phyloP scores from a whole-genome alignment of 176 grass and related monocot genomes.

The Puya raimondii region DNA sequence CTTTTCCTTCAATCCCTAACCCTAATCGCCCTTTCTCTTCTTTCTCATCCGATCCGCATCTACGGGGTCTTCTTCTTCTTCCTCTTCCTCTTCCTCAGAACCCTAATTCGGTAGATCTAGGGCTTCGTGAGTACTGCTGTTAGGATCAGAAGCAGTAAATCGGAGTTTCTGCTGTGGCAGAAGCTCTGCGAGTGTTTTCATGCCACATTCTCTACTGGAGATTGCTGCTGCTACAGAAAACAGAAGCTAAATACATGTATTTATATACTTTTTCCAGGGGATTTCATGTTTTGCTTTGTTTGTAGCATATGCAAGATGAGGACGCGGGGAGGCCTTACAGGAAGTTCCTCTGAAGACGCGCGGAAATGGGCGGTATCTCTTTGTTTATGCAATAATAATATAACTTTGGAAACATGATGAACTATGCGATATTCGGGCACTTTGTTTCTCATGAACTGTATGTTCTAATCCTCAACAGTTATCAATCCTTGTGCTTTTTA shows the following conservation, averaged over 20 bases:
- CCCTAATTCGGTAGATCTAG: neutral
- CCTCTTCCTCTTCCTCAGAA: neutral
- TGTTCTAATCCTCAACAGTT: neutral
- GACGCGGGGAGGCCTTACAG: slow-evolving; percentile 62
- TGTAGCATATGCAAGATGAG: slow-evolving; percentile 99
- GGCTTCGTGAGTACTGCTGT: too few relatives aligned
- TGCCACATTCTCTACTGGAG: neutral
- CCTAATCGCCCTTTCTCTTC: too few relatives aligned
- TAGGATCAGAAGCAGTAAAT: too few relatives aligned
- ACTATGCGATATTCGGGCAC: too few relatives aligned
- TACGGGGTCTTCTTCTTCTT: neutral
- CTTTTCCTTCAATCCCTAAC: neutral
- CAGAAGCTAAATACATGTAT: neutral
- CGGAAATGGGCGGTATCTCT: neutral
- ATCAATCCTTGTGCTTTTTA: neutral
- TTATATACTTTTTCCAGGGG: neutral
- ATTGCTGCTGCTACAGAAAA: too few relatives aligned
- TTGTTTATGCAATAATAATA: slow-evolving; percentile 6
- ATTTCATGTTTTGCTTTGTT: slow-evolving; percentile 17
- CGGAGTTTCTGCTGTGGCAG: neutral
- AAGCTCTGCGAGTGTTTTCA: neutral
- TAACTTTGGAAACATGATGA: neutral
- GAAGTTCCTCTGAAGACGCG: slow-evolving; percentile 69
- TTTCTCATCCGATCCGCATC: too few relatives aligned
- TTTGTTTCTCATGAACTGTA: too few relatives aligned